phyloP scores from a whole-genome alignment of 2,329 filamentous ascomycete genomes.

The Chrysoporthe puriensis region DNA sequence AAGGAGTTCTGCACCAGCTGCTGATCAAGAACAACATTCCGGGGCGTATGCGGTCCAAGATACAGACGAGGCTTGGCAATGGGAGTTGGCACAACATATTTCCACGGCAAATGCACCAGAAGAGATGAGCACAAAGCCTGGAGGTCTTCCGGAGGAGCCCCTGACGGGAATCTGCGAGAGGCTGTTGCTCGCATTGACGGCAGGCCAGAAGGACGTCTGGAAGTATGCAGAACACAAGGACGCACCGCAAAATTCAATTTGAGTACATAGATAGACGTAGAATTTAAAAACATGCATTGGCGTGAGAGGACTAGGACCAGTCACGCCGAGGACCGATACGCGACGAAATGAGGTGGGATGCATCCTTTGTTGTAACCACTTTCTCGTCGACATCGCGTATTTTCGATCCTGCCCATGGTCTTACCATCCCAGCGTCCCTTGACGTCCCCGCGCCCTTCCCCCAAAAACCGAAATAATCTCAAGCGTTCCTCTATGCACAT shows the following conservation, averaged over 20 bases:
- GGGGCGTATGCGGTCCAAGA: background rate
- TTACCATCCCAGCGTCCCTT: background rate
- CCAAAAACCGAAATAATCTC: background rate
- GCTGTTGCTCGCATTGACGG: constrained; percentile 33
- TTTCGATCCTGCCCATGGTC: background rate
- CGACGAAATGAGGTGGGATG: no score
- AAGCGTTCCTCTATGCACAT: no score
- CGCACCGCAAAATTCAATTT: background rate
- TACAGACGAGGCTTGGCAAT: background rate
- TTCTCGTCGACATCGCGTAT: background rate
- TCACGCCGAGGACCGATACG: background rate
- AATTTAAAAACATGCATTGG: background rate
- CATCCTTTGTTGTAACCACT: background rate
- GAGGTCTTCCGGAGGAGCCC: constrained; percentile 39
- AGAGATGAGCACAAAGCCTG: background rate
- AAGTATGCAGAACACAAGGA: constrained; percentile 21
- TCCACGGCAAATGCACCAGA: background rate
- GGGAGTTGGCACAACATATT: background rate
- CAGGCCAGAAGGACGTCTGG: constrained; percentile 36
- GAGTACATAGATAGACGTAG: background rate
- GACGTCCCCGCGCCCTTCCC: no score
- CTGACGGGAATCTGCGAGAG: constrained; percentile 40
- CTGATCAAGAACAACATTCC: background rate
- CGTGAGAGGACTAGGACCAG: no score
- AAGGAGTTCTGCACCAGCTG: background rate